Evolutionary conservation across 2,329 filamentous ascomycete species (phyloP), one percentile per base, ranked within the genome.

Genomic region (Leptographium wingfieldii): DNA sequence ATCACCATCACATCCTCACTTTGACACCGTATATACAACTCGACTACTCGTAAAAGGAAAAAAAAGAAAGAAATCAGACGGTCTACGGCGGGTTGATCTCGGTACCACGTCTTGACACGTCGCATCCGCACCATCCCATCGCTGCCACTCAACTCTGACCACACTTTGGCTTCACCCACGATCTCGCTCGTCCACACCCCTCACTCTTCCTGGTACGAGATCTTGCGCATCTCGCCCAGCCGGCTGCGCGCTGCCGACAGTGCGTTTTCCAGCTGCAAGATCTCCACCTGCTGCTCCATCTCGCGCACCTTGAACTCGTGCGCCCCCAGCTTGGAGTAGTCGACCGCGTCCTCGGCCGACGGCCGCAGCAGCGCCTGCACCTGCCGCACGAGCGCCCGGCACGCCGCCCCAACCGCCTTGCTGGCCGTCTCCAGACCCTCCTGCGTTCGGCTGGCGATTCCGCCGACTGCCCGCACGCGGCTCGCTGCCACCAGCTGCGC

Each of bases 281-380:
- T 99, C 74, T 99, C 92, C 70, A 99, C 94, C 88, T 99, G 94
- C 71, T 99, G 94, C 77, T 99, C 94, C 94, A 99, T 99, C 77
- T 99, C 92, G 67, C 87, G 83, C 57, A 96, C 91, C 81, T 99
- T 99, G 80, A 99, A 97, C 76, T 99, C 94, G 73, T 96, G 92
- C 38, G 87, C 85, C 63, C 89, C 92, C 55, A 99, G 77, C 76
- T 91, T 89, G 52, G 81, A 79, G 73, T 97, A 99, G 72, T 99
- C 94, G 27, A 95, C 84, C 43, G 92, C 90, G 52, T 90, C 90
- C 63, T 82, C 80, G 70, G 89, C 85, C 68, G 90, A 85, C 73
- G 95, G 87, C 70, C 88, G 87, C 73, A 99, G 97, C 76, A 99
- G 92, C 67, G 80, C 83, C 76, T 97, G 94, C 35, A 99, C 94